Conservation (phyloP, 805 yeast genomes). For the Yamadazyma paraphyllophila region DNA sequence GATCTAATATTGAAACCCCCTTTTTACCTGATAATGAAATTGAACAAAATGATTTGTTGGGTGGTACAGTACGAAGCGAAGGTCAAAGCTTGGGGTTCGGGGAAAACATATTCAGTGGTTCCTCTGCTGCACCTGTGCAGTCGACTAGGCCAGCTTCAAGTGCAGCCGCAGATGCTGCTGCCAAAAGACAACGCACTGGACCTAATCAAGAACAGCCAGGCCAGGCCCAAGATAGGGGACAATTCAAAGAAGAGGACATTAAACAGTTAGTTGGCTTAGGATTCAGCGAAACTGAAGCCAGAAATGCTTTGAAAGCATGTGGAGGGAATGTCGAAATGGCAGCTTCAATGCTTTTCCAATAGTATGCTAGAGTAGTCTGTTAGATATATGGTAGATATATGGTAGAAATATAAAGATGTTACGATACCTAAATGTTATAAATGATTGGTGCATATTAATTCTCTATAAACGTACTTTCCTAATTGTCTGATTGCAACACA, state of each 20-base stretch:
- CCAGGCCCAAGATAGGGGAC: background rate
- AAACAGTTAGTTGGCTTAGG: conserved; percentile 60
- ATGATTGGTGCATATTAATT: background rate
- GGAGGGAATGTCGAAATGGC: conserved; percentile 84
- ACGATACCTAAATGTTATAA: background rate
- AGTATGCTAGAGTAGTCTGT: no score
- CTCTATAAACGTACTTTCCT: background rate
- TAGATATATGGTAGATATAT: no score
- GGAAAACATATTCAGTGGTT: conserved; percentile 29
- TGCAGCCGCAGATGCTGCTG: conserved; percentile 21
- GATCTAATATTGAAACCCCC: conserved; percentile 66
- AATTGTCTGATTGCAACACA: conserved; percentile 3
- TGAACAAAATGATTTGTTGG: conserved; percentile 34
- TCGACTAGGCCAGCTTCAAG: conserved; percentile 5
- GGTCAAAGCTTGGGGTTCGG: conserved; percentile 27
- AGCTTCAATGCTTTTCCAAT: conserved; percentile 67
- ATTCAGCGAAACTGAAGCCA: conserved; percentile 61
- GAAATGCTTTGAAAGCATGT: conserved; percentile 61
- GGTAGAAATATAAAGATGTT: background rate
- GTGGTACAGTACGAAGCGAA: conserved; percentile 12
- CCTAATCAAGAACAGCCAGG: background rate
- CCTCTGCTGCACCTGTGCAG: background rate
- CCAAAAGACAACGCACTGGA: conserved; percentile 18
- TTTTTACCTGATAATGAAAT: conserved; percentile 74
- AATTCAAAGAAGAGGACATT: conserved; percentile 22